phyloP scores from a whole-genome alignment of 805 yeast species.

The Sporopachydermia quercuum region DNA sequence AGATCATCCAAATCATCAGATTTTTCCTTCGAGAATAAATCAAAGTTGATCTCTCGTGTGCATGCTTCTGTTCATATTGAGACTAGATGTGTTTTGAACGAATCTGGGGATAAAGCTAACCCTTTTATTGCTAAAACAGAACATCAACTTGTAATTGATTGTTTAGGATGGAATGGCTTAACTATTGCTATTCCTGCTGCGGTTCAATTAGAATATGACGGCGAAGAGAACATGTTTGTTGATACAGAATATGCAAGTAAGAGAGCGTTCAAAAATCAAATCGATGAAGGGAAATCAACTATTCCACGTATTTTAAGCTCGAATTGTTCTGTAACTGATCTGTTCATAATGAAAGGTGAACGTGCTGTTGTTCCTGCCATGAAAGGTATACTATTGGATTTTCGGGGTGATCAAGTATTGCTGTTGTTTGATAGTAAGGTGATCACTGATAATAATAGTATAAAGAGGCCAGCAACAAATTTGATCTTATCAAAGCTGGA shows the following conservation, averaged over 20 bases:
- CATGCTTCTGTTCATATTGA: constrained; percentile 28
- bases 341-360: constrained; percentile 48
- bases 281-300: background rate
- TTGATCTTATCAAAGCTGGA: constrained; percentile 14
- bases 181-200: constrained; percentile 45
- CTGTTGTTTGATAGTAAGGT: constrained; percentile 33
- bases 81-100: constrained; percentile 27
- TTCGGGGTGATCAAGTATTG: constrained; percentile 48
- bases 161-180: constrained; percentile 77
- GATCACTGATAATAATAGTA: constrained; percentile 30
- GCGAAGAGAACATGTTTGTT: constrained; percentile 10
- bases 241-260: background rate
- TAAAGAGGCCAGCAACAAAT: constrained; percentile 19
- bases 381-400: constrained; percentile 47
- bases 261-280: background rate
- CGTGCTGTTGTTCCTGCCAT: constrained; percentile 47
- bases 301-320: background rate
- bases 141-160: constrained; percentile 34
- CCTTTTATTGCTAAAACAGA: constrained; percentile 1
- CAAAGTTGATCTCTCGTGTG: constrained; percentile 47
- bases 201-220: constrained; percentile 19
- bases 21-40: constrained; percentile 30
- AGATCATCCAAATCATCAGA: constrained; percentile 52
- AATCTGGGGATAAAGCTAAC: constrained; percentile 17
- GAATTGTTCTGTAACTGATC: constrained; percentile 16